Evolutionary conservation across 345 rosid genomes (phyloP), one percentile per base, ranked within the genome.

Genomic region (Turnera subulata): DNA sequence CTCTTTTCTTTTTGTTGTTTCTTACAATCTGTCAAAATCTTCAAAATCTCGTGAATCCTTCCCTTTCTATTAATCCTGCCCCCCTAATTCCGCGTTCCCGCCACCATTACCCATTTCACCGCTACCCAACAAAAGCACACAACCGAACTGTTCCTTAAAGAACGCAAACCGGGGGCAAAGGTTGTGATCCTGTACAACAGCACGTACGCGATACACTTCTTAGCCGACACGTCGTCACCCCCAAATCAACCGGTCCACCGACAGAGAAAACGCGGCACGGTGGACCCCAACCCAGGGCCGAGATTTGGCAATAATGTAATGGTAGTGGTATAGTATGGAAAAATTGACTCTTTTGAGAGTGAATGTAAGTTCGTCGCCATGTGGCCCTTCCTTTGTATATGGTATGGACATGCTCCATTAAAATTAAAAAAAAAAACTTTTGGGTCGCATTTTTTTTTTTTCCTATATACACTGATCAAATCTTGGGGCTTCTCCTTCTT

Each of bases 161-260:
- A 47, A 47, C 2, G 11, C 17, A 5, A 21, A 21, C 12, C 21
- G 6, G 14, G 20, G 13, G 25, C 29, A 10, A 23, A 21, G 26
- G 25, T 6, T 25, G 1, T 24, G 8, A 3, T 29, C 35, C 35
- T n/a, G n/a, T n/a, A n/a, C n/a, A n/a, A n/a, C n/a, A 29, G 35
- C 5, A 29, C 5, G 35, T 8, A 29, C 8, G 35, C 35, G n/a
- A n/a, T n/a, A n/a, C n/a, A n/a, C n/a, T n/a, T n/a, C n/a, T 5
- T 35, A 38, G 32, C 29, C 35, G 21, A 17, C 66, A 53, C 52
- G 66, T 67, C 72, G 43, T 2, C 3, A 0, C n/a, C n/a, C n/a
- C n/a, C n/a, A n/a, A n/a, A n/a, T n/a, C n/a, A 0, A 26, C 22
- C 24, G 18, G 37, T 14, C 22, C 70, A 71, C 79, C 76, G 79